These are phyloP conservation scores for Malassezia furfur DNA, from an alignment of 1,284 basidiomycete genomes.

Conservation along the genomic window DNA sequence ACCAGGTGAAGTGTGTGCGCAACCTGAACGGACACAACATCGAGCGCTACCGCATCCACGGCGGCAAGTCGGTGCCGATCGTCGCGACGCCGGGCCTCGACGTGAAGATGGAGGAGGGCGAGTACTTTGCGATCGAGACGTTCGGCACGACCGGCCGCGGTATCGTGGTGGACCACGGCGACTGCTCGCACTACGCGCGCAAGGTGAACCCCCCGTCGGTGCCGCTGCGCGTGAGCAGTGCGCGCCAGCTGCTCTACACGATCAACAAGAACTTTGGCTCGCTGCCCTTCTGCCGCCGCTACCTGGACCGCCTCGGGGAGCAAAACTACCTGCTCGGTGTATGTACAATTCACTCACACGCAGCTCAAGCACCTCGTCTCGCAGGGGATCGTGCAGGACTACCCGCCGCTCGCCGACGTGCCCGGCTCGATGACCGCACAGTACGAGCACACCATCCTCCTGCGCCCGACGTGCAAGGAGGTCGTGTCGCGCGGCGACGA, in stretches of 20 bases:
- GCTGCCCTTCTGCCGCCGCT: conserved; percentile 87
- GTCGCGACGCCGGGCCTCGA: conserved; percentile 68
- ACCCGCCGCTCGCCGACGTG: conserved; percentile 80
- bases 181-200: conserved; percentile 75
- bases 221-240: conserved; percentile 63
- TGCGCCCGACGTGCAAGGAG: conserved; percentile 54
- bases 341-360: not conserved
- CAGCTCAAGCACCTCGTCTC: conserved; percentile 72
- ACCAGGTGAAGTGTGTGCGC: conserved; percentile 53
- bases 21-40: conserved; percentile 48
- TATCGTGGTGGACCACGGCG: conserved; percentile 75
- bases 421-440: conserved; percentile 45
- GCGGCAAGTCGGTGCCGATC: conserved; percentile 73
- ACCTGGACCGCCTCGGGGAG: conserved; percentile 74
- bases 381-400: conserved; percentile 79
- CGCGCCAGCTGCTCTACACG: conserved; percentile 72
- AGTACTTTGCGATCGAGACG: conserved; percentile 98
- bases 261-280: conserved; percentile 93
- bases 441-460: conserved; percentile 45
- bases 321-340: conserved; percentile 74
- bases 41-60: conserved; percentile 42
- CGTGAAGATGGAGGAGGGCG: conserved; percentile 98
- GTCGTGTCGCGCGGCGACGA: conserved; percentile 88
- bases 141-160: conserved; percentile 96
- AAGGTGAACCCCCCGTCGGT: conserved; percentile 57